phyloP scores from a whole-genome alignment of 2,329 filamentous ascomycete species.

The Aspergillus ochraceus region DNA sequence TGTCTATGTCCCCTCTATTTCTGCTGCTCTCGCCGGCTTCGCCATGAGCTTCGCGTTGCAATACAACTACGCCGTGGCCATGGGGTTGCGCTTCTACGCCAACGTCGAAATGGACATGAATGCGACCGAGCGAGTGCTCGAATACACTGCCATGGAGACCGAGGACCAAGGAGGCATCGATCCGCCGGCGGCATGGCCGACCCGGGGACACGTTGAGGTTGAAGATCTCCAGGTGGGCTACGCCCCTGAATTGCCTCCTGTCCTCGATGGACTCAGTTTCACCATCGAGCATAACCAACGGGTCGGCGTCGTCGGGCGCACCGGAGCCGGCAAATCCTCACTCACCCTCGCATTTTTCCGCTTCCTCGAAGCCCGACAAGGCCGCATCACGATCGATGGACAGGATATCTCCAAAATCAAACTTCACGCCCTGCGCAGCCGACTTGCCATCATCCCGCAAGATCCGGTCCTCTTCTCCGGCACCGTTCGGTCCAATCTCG shows the following conservation, averaged over 20 bases:
- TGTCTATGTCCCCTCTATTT: slow-evolving; percentile 61
- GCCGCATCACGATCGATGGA: slow-evolving; percentile 28
- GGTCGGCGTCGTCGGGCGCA: slow-evolving; percentile 31
- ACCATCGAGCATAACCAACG: slow-evolving; percentile 23
- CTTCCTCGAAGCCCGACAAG: slow-evolving; percentile 22
- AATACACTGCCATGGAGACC: slow-evolving; percentile 69
- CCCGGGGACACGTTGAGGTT: slow-evolving; percentile 70
- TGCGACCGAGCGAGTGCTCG: slow-evolving; percentile 71
- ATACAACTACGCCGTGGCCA: slow-evolving; percentile 66
- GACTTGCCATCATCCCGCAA: slow-evolving; percentile 77
- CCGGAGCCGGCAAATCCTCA: slow-evolving; percentile 30
- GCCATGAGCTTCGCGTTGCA: slow-evolving; percentile 73
- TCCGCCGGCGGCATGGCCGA: slow-evolving; percentile 73
- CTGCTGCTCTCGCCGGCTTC: slow-evolving; percentile 72
- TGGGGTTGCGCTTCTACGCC: slow-evolving; percentile 68
- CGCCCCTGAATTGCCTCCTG: slow-evolving; percentile 62
- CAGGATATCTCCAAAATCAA: slow-evolving; percentile 49
- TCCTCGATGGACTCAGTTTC: slow-evolving; percentile 22
- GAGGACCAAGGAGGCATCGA: slow-evolving; percentile 63
- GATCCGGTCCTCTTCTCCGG: slow-evolving; percentile 81
- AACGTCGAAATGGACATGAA: slow-evolving; percentile 78
- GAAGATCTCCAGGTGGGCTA: slow-evolving; percentile 70
- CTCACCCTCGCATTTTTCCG: slow-evolving; percentile 27
- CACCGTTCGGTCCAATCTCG: slow-evolving; percentile 73
- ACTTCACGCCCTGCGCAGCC: slow-evolving; percentile 61